Conservation (phyloP, 176 grass and related monocot species). For the Aegilops sharonensis region DNA sequence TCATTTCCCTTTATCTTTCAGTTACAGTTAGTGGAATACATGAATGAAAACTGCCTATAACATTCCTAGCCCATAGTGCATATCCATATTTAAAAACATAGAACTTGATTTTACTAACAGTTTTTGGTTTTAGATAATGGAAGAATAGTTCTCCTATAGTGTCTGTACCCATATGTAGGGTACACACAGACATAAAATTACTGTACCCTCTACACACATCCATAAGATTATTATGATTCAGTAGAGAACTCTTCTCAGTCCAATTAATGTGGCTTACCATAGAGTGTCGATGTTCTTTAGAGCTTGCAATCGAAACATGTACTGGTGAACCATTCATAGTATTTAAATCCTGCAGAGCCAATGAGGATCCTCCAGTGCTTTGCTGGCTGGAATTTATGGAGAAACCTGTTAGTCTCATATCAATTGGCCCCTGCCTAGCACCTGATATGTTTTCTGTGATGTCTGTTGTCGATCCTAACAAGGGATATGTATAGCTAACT, state of each 20-base stretch:
- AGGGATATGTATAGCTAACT: background rate
- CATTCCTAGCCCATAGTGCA: background rate
- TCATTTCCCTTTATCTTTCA: background rate
- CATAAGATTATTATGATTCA: background rate
- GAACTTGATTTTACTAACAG: background rate
- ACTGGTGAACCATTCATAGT: conserved; percentile 1
- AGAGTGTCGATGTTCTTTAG: conserved; percentile 19
- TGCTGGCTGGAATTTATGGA: conserved; percentile 14
- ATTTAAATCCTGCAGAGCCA: conserved; percentile 5
- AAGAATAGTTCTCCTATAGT: no score
- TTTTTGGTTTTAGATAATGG: background rate
- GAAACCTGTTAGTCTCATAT: no score
- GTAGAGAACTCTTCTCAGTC: no score
- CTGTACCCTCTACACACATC: background rate
- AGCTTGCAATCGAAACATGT: conserved; percentile 14
- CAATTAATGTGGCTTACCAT: conserved; percentile 21
- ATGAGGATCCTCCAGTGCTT: conserved; percentile 22
- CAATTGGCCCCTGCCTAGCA: no score
- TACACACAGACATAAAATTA: background rate
- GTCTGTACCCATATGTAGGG: no score
- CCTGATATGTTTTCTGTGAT: no score
- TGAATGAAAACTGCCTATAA: background rate
- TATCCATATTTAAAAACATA: background rate
- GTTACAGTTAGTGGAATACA: background rate
- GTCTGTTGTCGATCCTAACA: no score